Conservation (phyloP, 257 asterid species). For the Solanum verrucosum region DNA sequence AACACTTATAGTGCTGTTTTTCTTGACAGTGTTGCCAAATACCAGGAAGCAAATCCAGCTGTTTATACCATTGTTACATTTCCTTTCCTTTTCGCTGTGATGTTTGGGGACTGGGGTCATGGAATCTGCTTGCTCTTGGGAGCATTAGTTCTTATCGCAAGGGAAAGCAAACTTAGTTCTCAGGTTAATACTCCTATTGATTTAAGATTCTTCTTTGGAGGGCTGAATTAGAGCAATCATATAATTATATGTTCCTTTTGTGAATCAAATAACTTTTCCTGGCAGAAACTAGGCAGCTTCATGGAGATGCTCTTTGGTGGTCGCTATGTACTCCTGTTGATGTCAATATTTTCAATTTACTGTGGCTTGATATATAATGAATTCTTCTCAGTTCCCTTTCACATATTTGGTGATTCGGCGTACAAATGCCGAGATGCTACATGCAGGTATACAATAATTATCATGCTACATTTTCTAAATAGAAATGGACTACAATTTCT, state of each 20-base stretch:
- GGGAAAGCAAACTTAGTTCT: constrained; percentile 36
- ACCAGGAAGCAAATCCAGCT: constrained; percentile 13
- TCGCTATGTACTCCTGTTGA: constrained; percentile 79
- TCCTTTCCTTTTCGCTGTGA: constrained; percentile 15
- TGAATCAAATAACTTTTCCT: constrained; percentile 2
- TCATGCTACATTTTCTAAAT: background rate
- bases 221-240: background rate
- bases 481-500: background rate
- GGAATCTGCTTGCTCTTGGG: constrained; percentile 14
- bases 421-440: constrained; percentile 74
- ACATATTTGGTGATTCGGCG: constrained; percentile 92
- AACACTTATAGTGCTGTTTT: background rate
- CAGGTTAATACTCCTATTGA: constrained; percentile 45
- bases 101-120: constrained; percentile 21
- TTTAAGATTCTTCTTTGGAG: background rate
- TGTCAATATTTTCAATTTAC: constrained; percentile 89
- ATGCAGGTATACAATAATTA: constrained; percentile 57
- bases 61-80: constrained; percentile 14
- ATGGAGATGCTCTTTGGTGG: constrained; percentile 99
- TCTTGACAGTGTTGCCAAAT: constrained; percentile 10
- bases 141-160: constrained; percentile 4
- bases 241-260: background rate
- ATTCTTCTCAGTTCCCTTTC: constrained; percentile 94
- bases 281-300: constrained; percentile 96
- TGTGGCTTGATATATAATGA: constrained; percentile 97